These are phyloP conservation scores for Eucalyptus brandiana DNA, from an alignment of 345 rosid species.

Conservation along the genomic window DNA sequence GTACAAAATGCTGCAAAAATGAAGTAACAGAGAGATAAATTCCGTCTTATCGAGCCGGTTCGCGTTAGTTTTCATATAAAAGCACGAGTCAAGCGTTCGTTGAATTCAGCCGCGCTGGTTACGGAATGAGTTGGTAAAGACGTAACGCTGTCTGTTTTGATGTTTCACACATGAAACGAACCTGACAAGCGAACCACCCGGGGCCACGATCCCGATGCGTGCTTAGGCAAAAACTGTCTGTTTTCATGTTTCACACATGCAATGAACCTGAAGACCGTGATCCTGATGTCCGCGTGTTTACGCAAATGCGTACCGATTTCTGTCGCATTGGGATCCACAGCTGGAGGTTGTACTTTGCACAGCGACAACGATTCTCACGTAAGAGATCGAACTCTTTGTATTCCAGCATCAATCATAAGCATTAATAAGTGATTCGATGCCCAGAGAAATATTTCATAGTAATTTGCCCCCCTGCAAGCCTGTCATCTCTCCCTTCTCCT, in stretches of 20 bases:
- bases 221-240: background rate
- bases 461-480: background rate
- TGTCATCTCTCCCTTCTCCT: background rate
- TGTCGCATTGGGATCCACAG: background rate
- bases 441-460: background rate
- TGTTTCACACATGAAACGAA: background rate
- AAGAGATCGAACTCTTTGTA: background rate
- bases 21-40: background rate
- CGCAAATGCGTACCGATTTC: too few relatives aligned
- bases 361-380: background rate
- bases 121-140: background rate
- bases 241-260: too few relatives aligned
- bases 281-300: too few relatives aligned
- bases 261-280: too few relatives aligned
- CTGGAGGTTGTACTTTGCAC: background rate
- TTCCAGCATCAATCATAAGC: background rate
- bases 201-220: background rate
- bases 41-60: background rate
- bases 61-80: too few relatives aligned
- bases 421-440: background rate
- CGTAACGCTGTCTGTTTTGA: background rate
- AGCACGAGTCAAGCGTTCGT: background rate
- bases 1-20: background rate
- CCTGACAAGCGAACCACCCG: background rate
- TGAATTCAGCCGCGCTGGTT: background rate